A percentile compares a stretch with the other conserved stretches of the same genome.
Evolutionary conservation across 345 rosid species (phyloP).

Genomic region (Acer campestre): DNA sequence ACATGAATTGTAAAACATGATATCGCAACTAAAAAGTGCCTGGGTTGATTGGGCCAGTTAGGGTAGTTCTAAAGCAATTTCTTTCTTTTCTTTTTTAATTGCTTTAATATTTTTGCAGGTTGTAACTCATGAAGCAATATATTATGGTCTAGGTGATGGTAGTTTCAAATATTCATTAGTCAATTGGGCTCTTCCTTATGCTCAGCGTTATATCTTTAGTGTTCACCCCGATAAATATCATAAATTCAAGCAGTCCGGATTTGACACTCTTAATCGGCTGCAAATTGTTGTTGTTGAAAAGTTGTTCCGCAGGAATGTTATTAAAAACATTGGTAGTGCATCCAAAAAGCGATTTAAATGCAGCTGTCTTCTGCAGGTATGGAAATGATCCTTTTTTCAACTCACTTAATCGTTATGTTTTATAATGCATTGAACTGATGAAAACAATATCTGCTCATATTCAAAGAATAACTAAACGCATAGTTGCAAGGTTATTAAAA

Average conservation of each 20-base stretch:
- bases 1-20: neutral
- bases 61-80: neutral
- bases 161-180: constrained; percentile 56
- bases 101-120: constrained; percentile 46
- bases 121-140: constrained; percentile 73
- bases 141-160: constrained; percentile 51
- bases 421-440: neutral
- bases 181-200: constrained; percentile 93
- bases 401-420: neutral
- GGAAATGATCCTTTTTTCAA: constrained; percentile 6
- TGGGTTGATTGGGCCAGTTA: neutral
- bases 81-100: neutral
- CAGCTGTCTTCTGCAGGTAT: constrained; percentile 77
- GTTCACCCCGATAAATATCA: constrained; percentile 57
- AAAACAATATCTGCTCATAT: neutral
- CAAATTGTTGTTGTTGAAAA: constrained; percentile 65
- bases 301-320: constrained; percentile 64
- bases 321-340: constrained; percentile 45
- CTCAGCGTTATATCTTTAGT: constrained; percentile 78
- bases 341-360: constrained; percentile 58
- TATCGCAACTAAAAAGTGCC: neutral
- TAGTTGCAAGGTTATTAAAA: neutral
- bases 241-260: constrained; percentile 53
- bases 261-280: constrained; percentile 43
- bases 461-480: neutral